phyloP scores from a whole-genome alignment of 306 rosid genomes.

The Sophora flavescens region DNA sequence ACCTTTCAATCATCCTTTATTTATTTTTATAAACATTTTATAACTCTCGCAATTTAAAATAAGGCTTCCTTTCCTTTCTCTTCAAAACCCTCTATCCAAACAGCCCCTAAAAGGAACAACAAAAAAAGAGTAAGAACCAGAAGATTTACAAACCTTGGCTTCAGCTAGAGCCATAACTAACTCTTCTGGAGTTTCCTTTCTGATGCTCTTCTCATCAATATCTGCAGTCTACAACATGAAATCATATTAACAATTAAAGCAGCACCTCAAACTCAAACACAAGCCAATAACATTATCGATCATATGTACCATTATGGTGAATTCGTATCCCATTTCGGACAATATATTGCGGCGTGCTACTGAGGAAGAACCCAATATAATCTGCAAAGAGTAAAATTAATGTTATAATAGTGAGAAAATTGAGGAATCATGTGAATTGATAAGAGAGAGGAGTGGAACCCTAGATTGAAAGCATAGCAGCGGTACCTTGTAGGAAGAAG shows the following conservation, averaged over 20 bases:
- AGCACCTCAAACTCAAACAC: background rate
- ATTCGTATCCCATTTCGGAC: constrained; percentile 82
- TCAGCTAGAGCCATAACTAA: constrained; percentile 92
- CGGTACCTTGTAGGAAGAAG: constrained; percentile 54
- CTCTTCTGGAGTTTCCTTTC: constrained; percentile 85
- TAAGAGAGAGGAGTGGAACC: constrained; percentile 41
- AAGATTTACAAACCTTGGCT: constrained; percentile 71
- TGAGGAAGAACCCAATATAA: constrained; percentile 80
- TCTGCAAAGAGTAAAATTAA: constrained; percentile 50
- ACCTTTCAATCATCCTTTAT: too few relatives aligned
- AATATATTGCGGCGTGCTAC: constrained; percentile 73
- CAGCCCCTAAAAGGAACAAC: background rate
- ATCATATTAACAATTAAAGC: background rate
- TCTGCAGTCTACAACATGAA: constrained; percentile 77
- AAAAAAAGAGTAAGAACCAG: background rate
- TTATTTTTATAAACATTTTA: too few relatives aligned
- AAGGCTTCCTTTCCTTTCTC: too few relatives aligned
- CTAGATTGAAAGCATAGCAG: constrained; percentile 36
- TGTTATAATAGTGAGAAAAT: too few relatives aligned
- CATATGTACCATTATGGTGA: constrained; percentile 62
- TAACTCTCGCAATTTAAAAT: too few relatives aligned
- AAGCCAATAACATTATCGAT: background rate
- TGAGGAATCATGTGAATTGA: background rate
- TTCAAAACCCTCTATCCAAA: too few relatives aligned
- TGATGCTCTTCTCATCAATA: constrained; percentile 89